These are phyloP conservation scores for Erythrophleum ivorense DNA, from an alignment of 331 rosid genomes.

Conservation along the genomic window DNA sequence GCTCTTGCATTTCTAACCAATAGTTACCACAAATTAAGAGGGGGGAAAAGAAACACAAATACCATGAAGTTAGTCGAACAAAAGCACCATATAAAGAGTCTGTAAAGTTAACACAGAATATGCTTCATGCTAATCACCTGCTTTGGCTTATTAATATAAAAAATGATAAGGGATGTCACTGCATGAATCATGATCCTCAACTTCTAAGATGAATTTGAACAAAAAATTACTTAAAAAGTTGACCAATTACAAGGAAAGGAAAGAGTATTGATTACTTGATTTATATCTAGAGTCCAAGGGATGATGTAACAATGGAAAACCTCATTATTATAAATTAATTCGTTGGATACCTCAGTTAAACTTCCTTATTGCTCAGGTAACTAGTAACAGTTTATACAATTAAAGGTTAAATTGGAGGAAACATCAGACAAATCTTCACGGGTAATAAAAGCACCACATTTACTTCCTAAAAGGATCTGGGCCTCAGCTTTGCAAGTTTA, in stretches of 20 bases:
- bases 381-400: not conserved
- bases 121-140: not conserved
- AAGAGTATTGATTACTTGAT: not conserved
- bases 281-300: not conserved
- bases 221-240: not conserved
- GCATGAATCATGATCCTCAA: not conserved
- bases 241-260: not conserved
- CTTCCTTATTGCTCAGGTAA: slow-evolving; percentile 1
- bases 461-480: not conserved
- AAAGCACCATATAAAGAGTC: not conserved
- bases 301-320: not conserved
- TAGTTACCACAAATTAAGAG: slow-evolving; percentile 35
- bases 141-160: slow-evolving; percentile 11
- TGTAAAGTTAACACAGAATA: not conserved
- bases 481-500: not conserved
- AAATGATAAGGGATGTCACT: not conserved
- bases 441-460: not conserved
- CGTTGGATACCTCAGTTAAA: slow-evolving; percentile 8
- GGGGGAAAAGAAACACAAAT: not conserved
- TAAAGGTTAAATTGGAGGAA: not conserved
- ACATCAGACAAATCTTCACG: too few species aligned
- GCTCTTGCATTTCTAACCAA: slow-evolving; percentile 68
- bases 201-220: not conserved
- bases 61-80: slow-evolving; percentile 13
- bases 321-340: not conserved